Evolutionary conservation across 371 early-diverging fungal genomes (phyloP), one percentile per base, ranked within the genome.

Genomic region (Rhizomucor miehei): DNA sequence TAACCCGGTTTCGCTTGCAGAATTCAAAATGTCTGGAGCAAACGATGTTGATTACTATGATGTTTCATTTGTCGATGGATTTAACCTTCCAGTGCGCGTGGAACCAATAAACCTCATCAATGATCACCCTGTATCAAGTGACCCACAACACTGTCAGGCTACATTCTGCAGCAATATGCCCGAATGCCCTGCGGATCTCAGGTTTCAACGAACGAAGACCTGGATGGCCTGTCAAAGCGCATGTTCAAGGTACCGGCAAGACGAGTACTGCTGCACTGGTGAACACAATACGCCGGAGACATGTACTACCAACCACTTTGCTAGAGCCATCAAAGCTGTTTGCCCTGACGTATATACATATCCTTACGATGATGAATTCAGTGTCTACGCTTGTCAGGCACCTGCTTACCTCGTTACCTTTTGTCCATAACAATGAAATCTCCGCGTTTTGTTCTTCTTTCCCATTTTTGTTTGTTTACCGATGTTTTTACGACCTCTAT

Each of bases 61-160:
- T 52, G 58, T 75, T 5, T 75, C 75, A 0, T 67, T 71, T 63
- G 71, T 77, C 0, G 77, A 73, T 52, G 77, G 77, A 5, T 77
- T 59, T 47, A 73, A 73, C 48, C 34, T 77, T 17, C 62, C 69
- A 1, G 59, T 77, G 44, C 38, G 60, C 9, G 65, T 73, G 6
- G 19, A 48, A 0, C 74, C 71, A 2, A 44, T 14, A 13, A 44
- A 47, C 17, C 40, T 35, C 29, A 9, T 16, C 11, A 14, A 39
- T 6, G 49, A 49, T 23, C 36, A 41, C 29, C 6, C 54, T 6
- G 10, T 47, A 3, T 37, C 56, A 1, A 48, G 40, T 43, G 62
- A 64, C 12, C 35, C 29, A 16, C 64, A 65, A 19, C 48, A 47
- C 13, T 71, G 75, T 24, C 65, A 66, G 0, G 24, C 63, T 0